Base-by-base conservation (phyloP, 2,329 filamentous ascomycete genomes). In the Dendrostoma leiphaemia region DNA sequence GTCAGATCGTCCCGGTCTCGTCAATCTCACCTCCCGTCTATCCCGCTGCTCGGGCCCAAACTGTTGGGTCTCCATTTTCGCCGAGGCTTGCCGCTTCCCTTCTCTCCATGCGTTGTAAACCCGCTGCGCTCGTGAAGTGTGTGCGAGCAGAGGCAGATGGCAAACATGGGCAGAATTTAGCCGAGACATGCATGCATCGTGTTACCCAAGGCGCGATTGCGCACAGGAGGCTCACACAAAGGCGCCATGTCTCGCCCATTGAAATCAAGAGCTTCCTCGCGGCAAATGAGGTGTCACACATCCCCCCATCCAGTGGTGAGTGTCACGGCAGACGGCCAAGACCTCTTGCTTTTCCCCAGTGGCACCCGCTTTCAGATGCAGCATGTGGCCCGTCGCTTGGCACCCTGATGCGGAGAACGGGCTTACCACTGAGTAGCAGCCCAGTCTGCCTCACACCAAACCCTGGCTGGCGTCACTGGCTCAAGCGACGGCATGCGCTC, bases 171-270 rank as follows among this genome's bases (percentile, higher is more conserved):
- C 51, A 57, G 44, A 31, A 38, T 51, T 46, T 57, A 57, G 51
- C 55, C 55, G 55, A 57, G 55, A 57, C 55, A 57, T 54, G 31
- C 55, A 57, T 57, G 37, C 29, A 23, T 48, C 28, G 44, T 44
- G 29, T 29, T 24, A 48, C 48, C 47, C 45, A 34, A 40, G 26
- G 28, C 41, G 38, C 44, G 55, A 57, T 57, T 52, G 45, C 52
- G 55, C 55, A 55, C 55, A 57, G 37, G 55, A 52, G 55, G 49
- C 48, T 44, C 31, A 48, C 43, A 51, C 52, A 51, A n/a, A 47
- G 51, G 55, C 51, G 37, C 46, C 47, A 44, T 43, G 51, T 51
- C 51, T 54, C 43, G 47, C 47, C 51, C 51, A 31, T 43, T 29
- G 37, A 34, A 15, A 38, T n/a, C n/a, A n/a, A n/a, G n/a, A 29